Conservation (phyloP, 1,284 basidiomycete species). For the Phlebopus sp. region DNA sequence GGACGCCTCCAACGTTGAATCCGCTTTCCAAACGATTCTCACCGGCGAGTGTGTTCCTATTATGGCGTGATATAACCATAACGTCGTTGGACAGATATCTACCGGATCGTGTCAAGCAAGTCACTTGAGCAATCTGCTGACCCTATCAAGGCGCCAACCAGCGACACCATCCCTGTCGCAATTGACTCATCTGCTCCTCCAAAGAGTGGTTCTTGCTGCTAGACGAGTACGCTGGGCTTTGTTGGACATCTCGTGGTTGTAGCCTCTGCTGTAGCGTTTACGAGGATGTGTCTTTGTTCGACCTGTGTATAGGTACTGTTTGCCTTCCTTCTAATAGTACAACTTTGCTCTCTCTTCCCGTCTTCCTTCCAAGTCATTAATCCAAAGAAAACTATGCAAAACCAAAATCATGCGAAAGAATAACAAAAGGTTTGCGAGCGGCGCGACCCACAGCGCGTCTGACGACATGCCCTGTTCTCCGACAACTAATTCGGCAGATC, state of each 20-base stretch:
- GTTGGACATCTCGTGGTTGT: conserved; percentile 10
- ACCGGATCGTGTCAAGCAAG: conserved; percentile 91
- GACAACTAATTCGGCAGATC: conserved; percentile 83
- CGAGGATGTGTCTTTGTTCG: conserved; percentile 10
- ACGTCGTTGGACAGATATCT: conserved; percentile 72
- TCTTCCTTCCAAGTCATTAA: too few relatives aligned
- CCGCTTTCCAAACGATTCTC: conserved; percentile 96
- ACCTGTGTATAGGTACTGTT: conserved; percentile 21
- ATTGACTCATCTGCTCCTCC: conserved; percentile 39
- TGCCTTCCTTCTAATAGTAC: conserved; percentile 21
- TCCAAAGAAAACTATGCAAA: too few relatives aligned
- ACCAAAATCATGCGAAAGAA: conserved; percentile 3
- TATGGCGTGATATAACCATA: conserved; percentile 7
- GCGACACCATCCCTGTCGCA: conserved; percentile 76
- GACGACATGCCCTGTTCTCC: conserved; percentile 80
- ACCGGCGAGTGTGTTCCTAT: conserved; percentile 58
- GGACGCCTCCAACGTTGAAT: conserved; percentile 98
- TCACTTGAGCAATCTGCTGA: conserved; percentile 80
- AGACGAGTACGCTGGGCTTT: conserved; percentile 8
- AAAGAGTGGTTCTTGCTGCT: conserved; percentile 44
- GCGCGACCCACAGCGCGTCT: conserved; percentile 76
- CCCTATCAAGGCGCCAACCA: conserved; percentile 65
- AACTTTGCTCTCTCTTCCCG: neutral
- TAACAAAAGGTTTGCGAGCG: conserved; percentile 69
- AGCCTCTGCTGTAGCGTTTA: conserved; percentile 7